phyloP scores from a whole-genome alignment of 1,284 basidiomycete species.

The Leccinum solheimii region DNA sequence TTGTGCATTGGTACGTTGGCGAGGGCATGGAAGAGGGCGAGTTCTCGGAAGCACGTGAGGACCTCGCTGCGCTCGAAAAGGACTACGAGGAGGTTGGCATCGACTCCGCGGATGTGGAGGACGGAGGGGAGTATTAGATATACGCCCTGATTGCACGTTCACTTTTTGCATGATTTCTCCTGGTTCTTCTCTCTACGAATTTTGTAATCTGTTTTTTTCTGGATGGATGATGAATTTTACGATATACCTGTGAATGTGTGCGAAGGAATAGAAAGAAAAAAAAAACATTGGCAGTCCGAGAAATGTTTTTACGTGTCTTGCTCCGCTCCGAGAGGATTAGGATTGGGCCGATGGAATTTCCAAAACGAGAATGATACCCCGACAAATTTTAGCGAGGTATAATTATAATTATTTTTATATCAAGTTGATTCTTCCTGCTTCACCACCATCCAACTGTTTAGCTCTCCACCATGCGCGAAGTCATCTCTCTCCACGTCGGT shows the following conservation, averaged over 20 bases:
- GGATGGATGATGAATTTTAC: slow-evolving; percentile 33
- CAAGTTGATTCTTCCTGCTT: slow-evolving; percentile 4
- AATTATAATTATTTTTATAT: neutral
- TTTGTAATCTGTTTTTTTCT: slow-evolving; percentile 33
- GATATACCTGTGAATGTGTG: slow-evolving; percentile 11
- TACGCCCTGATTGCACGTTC: slow-evolving; percentile 8
- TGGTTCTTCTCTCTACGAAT: slow-evolving; percentile 23
- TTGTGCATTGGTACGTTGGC: slow-evolving; percentile 94
- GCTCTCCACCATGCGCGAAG: slow-evolving; percentile 68
- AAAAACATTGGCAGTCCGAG: neutral
- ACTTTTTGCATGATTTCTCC: slow-evolving; percentile 16
- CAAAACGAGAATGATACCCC: slow-evolving; percentile 20
- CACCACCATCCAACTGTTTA: slow-evolving; percentile 10
- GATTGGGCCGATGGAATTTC: slow-evolving; percentile 22
- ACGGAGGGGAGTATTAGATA: slow-evolving; percentile 72
- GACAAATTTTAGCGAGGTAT: slow-evolving; percentile 24
- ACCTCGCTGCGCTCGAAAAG: slow-evolving; percentile 96
- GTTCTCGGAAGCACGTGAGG: slow-evolving; percentile 97
- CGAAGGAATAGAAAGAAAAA: neutral
- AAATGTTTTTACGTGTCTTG: neutral
- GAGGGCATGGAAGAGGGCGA: slow-evolving; percentile 99
- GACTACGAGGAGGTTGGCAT: slow-evolving; percentile 95
- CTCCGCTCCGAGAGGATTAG: neutral
- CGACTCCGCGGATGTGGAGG: slow-evolving; percentile 84
- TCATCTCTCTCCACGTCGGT: slow-evolving; percentile 90